phyloP scores from a whole-genome alignment of 352 stramenopile genomes.

The Pythium monospermum region DNA sequence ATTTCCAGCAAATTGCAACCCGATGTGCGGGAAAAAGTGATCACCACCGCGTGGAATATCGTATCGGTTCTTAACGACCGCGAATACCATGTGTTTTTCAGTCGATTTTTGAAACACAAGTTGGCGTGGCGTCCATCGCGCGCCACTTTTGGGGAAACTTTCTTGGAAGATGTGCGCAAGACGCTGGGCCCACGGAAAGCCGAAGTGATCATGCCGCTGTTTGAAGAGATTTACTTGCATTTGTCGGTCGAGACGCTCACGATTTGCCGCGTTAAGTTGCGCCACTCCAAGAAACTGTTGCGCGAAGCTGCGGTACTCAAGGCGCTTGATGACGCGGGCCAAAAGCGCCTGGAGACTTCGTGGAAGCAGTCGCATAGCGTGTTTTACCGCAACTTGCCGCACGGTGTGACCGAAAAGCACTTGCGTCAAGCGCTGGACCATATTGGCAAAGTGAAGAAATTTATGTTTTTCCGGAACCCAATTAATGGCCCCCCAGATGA shows the following conservation, averaged over 20 bases:
- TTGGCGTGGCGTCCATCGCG: constrained; percentile 78
- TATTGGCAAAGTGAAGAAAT: constrained; percentile 61
- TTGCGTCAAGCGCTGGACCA: constrained; percentile 57
- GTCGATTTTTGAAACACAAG: constrained; percentile 84
- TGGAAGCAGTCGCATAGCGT: constrained; percentile 56
- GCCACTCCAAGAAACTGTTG: constrained; percentile 62
- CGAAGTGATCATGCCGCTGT: constrained; percentile 71
- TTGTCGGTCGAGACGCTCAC: constrained; percentile 82
- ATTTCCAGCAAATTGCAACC: constrained; percentile 53
- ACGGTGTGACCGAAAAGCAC: constrained; percentile 60
- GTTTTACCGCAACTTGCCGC: constrained; percentile 80
- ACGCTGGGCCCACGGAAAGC: constrained; percentile 51
- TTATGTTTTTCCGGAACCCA: constrained; percentile 65
- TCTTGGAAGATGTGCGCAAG: constrained; percentile 68
- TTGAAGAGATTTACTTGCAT: constrained; percentile 70
- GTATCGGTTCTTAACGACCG: constrained; percentile 78
- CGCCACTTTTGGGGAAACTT: constrained; percentile 71
- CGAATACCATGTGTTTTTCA: constrained; percentile 87
- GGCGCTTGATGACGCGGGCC: constrained; percentile 38
- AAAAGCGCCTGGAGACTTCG: constrained; percentile 25
- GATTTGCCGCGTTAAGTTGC: constrained; percentile 77
- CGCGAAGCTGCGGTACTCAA: constrained; percentile 42
- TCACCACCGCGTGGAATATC: constrained; percentile 83
- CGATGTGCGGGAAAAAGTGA: constrained; percentile 68
- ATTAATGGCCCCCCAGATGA: constrained; percentile 53